phyloP scores from a whole-genome alignment of 169 alveolate species.

The Eimeria sp. region DNA sequence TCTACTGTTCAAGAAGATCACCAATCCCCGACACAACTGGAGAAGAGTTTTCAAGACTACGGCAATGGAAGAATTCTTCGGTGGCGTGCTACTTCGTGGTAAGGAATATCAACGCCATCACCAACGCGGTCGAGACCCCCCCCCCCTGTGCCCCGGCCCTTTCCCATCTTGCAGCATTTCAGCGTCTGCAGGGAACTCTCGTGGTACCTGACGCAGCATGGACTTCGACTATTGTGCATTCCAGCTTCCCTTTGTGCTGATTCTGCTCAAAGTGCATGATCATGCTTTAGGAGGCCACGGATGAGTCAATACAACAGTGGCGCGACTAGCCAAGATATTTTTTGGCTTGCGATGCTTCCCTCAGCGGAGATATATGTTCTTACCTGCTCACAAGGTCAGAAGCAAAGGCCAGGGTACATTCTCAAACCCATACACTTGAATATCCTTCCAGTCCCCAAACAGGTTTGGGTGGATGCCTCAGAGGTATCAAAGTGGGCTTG shows the following conservation, averaged over 20 bases:
- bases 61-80: too few relatives aligned
- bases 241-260: background rate
- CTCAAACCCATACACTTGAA: background rate
- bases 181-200: background rate
- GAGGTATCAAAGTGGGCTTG: background rate
- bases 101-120: background rate
- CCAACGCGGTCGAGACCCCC: background rate
- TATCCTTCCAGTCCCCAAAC: background rate
- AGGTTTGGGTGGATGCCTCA: background rate
- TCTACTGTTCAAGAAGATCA: too few relatives aligned
- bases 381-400: background rate
- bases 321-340: background rate
- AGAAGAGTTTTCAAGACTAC: too few relatives aligned
- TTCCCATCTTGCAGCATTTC: background rate
- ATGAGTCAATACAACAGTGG: background rate
- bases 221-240: background rate
- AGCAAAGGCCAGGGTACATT: background rate
- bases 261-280: background rate
- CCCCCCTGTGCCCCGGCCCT: too few relatives aligned
- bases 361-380: background rate
- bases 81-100: too few relatives aligned
- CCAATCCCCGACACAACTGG: too few relatives aligned
- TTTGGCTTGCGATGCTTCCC: background rate
- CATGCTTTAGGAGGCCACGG: background rate
- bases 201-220: background rate